Conservation (phyloP, 2,329 filamentous ascomycete genomes). For the Aspergillus texensis region DNA sequence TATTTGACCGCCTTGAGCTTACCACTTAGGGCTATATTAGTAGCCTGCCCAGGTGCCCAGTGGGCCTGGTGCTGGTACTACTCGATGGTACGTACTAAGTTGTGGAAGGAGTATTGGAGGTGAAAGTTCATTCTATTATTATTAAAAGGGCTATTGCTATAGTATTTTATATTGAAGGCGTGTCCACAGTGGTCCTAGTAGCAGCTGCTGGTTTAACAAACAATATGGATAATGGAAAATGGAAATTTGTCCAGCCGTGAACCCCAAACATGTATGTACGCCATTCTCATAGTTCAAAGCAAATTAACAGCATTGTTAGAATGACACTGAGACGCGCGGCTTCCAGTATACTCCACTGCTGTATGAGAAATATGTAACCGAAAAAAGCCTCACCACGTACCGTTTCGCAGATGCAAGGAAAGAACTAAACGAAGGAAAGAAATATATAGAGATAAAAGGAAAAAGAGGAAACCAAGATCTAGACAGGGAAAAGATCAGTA, state of each 20-base stretch:
- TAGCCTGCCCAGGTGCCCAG: no score
- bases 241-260: not conserved
- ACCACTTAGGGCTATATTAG: not conserved
- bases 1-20: not conserved
- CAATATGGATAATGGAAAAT: not conserved
- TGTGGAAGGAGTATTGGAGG: not conserved
- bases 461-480: not conserved
- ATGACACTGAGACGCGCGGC: not conserved
- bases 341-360: not conserved
- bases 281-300: not conserved
- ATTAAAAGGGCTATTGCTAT: not conserved
- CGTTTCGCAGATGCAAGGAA: not conserved
- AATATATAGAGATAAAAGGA: conserved; percentile 5
- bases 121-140: not conserved
- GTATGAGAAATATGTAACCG: conserved; percentile 1
- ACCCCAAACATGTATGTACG: conserved; percentile 6
- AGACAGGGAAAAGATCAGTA: conserved; percentile 4
- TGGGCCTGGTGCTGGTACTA: no score
- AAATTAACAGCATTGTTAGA: not conserved
- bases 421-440: not conserved
- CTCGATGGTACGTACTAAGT: not conserved
- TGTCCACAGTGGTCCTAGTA: not conserved
- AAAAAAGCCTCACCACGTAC: not conserved
- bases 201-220: not conserved
- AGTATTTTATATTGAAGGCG: not conserved